phyloP scores from a whole-genome alignment of 192 early-diverging fungal species.

The Entomortierella lignicola region DNA sequence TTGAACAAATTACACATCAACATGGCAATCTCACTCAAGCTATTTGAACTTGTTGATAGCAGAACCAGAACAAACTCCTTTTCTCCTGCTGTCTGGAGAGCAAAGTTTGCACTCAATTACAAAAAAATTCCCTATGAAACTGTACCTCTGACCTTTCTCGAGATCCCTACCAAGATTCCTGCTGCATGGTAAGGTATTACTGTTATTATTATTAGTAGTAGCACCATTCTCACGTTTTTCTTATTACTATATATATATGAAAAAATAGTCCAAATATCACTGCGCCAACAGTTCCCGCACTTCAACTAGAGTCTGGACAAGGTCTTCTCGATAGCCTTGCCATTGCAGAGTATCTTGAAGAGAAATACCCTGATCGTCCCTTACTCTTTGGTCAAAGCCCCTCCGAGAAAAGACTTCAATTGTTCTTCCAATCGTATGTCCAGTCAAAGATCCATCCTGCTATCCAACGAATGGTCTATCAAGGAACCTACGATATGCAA shows the following conservation, averaged over 20 bases:
- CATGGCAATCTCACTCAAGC: slow-evolving; percentile 34
- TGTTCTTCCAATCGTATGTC: slow-evolving; percentile 57
- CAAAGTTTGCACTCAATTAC: slow-evolving; percentile 35
- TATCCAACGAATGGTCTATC: slow-evolving; percentile 41
- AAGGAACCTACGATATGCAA: slow-evolving; percentile 43
- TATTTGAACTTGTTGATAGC: slow-evolving; percentile 49
- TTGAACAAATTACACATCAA: neutral
- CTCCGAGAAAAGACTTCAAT: slow-evolving; percentile 46
- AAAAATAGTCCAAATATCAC: slow-evolving; percentile 12
- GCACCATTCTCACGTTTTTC: too few species aligned
- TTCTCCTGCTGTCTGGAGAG: slow-evolving; percentile 47
- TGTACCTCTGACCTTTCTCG: slow-evolving; percentile 21
- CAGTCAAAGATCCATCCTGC: slow-evolving; percentile 32
- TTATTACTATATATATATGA: neutral
- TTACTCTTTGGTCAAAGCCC: slow-evolving; percentile 51
- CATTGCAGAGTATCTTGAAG: slow-evolving; percentile 70
- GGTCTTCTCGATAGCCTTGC: slow-evolving; percentile 61
- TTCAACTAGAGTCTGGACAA: slow-evolving; percentile 40
- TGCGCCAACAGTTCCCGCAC: slow-evolving; percentile 56
- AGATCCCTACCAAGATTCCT: slow-evolving; percentile 23
- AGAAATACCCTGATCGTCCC: slow-evolving; percentile 63
- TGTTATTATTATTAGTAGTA: too few species aligned
- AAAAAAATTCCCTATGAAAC: slow-evolving; percentile 19
- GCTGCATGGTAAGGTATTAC: slow-evolving; percentile 20
- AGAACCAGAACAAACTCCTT: slow-evolving; percentile 44